Conservation (phyloP, 1,139 yeast genomes). For the Barnettozyma hawaiiensis region DNA sequence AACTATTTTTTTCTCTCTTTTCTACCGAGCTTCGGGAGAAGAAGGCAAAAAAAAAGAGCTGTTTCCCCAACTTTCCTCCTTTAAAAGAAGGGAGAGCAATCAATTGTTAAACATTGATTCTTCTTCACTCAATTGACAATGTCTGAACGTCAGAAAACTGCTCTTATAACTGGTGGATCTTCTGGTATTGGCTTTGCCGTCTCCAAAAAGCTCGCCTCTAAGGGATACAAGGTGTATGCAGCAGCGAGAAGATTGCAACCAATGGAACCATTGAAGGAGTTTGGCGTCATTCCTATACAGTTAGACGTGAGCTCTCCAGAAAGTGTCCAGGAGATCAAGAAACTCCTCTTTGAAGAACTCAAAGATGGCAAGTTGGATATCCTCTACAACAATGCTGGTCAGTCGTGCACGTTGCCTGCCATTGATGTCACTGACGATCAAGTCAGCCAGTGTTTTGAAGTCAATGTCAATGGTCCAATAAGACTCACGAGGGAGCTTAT, state of each 20-base stretch:
- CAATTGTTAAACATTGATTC: neutral
- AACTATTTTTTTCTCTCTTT: too few relatives aligned
- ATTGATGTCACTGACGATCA: slow-evolving; percentile 58
- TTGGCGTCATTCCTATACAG: slow-evolving; percentile 32
- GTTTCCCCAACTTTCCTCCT: too few relatives aligned
- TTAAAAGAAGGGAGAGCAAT: too few relatives aligned
- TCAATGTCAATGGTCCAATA: slow-evolving; percentile 51
- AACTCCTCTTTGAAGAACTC: slow-evolving; percentile 33
- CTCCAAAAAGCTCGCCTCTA: slow-evolving; percentile 55
- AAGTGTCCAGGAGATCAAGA: slow-evolving; percentile 40
- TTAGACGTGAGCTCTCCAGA: slow-evolving; percentile 54
- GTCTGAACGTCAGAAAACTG: slow-evolving; percentile 22
- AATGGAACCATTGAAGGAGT: slow-evolving; percentile 47
- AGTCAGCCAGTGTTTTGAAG: slow-evolving; percentile 51
- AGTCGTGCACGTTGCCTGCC: slow-evolving; percentile 67
- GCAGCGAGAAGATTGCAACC: slow-evolving; percentile 66
- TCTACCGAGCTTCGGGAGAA: too few relatives aligned
- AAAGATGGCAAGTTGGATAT: slow-evolving; percentile 49
- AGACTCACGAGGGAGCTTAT: slow-evolving; percentile 56
- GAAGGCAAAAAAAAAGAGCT: too few relatives aligned
- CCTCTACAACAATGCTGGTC: slow-evolving; percentile 66
- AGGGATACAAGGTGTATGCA: slow-evolving; percentile 64
- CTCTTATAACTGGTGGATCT: slow-evolving; percentile 64
- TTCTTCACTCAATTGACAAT: neutral
- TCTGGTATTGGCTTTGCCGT: slow-evolving; percentile 74